Evolutionary conservation across 305 asterid species (phyloP), one percentile per base, ranked within the genome.

Genomic region (Fraxinus platypoda): DNA sequence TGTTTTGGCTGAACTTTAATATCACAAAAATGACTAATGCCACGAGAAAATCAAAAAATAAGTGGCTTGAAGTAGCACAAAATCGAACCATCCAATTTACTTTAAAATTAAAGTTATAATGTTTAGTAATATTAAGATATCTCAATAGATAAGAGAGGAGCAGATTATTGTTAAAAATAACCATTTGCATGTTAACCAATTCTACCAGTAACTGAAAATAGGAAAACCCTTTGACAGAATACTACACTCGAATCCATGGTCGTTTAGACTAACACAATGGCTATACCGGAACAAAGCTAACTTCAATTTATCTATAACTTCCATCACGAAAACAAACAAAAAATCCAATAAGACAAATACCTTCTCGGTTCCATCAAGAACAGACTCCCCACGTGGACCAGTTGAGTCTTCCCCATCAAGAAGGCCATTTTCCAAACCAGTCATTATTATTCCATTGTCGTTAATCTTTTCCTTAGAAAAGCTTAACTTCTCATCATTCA

Each of bases 341-440:
- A 26, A 54, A 82, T 81, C 13, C 78, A 52, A 59, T 62, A 73
- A 78, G 38, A 54, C 38, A 70, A 78, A 68, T 85, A 92, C 98
- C 97, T 93, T 92, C 85, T 85, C 85, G 19, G 72, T 62, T 41
- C 72, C 89, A 79, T 80, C 91, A 35, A 88, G 46, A 38, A 75
- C 84, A 68, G 87, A 80, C 83, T 83, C 92, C 75, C 81, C 79
- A 31, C 77, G 75, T 31, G 84, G 79, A 70, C 77, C 87, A 84
- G 57, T 87, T 37, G 88, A 84, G 85, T 87, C 93, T 83, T 89
- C 93, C 73, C 76, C 91, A 34, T 79, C 88, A 81, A 70, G 81
- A 83, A 59, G 85, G 82, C 87, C 76, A 49, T 76, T 72, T 77
- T 79, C 86, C 38, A 78, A 75, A 78, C 80, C 96, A 59, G 66